Evolutionary conservation across 2,329 filamentous ascomycete genomes (phyloP).

Genomic region (Phialocephala sp.): DNA sequence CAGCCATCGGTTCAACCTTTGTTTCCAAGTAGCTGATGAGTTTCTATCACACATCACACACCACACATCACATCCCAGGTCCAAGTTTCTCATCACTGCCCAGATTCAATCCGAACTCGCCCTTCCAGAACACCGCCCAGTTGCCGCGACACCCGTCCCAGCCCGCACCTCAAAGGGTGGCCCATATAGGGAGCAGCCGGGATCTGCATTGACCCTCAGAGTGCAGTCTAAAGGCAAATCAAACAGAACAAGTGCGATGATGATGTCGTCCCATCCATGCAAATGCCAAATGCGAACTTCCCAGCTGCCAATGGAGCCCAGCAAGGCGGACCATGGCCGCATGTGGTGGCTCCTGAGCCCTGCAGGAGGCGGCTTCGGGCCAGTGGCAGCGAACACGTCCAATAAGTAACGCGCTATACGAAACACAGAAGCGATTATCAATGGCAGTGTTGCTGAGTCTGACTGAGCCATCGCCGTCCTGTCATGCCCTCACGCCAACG

Average conservation of each 20-base stretch:
- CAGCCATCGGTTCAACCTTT: neutral
- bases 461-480: neutral
- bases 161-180: too few species aligned
- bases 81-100: neutral
- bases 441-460: constrained; percentile 1
- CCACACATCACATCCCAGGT: neutral
- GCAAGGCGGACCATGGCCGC: too few species aligned
- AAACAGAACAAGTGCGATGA: constrained; percentile 4
- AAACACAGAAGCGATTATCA: constrained; percentile 2
- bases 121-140: neutral
- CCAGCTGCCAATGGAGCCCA: neutral
- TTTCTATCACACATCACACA: constrained; percentile 1
- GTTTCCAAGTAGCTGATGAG: neutral
- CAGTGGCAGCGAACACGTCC: neutral
- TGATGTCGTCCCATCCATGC: constrained; percentile 12
- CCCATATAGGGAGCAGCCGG: neutral
- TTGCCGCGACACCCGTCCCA: neutral
- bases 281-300: neutral
- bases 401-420: neutral
- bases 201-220: constrained; percentile 7
- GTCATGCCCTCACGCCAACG: neutral
- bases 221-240: constrained; percentile 5
- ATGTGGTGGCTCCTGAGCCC: neutral
- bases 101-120: neutral
- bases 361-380: neutral